Conservation (phyloP, 163 green algal species). For the Scenedesmus sp. region DNA sequence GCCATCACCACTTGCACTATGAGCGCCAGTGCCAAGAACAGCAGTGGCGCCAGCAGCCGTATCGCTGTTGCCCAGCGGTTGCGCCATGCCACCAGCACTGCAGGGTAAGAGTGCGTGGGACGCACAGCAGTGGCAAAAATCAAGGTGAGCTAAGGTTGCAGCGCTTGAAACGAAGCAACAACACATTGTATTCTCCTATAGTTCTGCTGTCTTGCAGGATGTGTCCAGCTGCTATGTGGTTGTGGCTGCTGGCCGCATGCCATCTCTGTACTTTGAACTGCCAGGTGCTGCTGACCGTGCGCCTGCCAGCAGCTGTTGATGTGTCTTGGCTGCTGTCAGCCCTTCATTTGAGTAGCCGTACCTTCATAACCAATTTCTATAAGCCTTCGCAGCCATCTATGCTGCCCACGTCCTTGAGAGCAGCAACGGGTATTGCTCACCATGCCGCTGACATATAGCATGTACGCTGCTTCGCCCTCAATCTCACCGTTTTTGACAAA, state of each 20-base stretch:
- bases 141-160: background rate
- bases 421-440: conserved; percentile 2
- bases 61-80: conserved; percentile 78
- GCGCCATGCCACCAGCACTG: conserved; percentile 78
- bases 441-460: background rate
- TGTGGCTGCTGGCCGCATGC: background rate
- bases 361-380: no score
- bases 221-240: background rate
- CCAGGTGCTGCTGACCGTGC: background rate
- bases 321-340: background rate
- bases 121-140: background rate
- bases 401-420: background rate
- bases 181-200: background rate
- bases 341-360: background rate
- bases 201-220: background rate
- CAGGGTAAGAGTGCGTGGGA: background rate
- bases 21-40: conserved; percentile 78
- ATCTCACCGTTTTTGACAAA: conserved; percentile 47
- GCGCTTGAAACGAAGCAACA: background rate
- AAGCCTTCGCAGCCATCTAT: background rate
- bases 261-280: background rate
- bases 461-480: background rate
- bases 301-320: background rate
- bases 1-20: conserved; percentile 71
- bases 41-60: conserved; percentile 74